phyloP scores from a whole-genome alignment of 208 protist genomes.

The Leishmania tropica region DNA sequence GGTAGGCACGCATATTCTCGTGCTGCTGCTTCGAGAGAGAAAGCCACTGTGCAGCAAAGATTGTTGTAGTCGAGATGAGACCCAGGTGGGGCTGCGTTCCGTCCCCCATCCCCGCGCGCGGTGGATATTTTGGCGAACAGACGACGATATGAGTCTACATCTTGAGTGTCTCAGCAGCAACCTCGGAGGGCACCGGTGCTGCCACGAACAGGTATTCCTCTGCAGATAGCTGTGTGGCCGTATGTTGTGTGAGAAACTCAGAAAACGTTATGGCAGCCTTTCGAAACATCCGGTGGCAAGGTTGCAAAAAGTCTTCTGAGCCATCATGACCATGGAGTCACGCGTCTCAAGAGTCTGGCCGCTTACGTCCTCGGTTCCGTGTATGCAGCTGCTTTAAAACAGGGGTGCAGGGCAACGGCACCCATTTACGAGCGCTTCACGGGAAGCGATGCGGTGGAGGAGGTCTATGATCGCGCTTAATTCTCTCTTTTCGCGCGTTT shows the following conservation, averaged over 20 bases:
- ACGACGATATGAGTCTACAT: background rate
- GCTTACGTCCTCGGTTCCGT: background rate
- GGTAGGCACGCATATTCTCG: background rate
- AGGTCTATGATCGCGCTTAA: background rate
- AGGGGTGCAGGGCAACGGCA: background rate
- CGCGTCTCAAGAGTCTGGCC: background rate
- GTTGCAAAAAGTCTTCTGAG: background rate
- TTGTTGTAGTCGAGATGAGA: too few relatives aligned
- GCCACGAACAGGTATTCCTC: background rate
- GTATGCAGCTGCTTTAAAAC: background rate
- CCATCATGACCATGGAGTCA: background rate
- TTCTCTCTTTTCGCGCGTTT: background rate
- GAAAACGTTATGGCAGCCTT: background rate
- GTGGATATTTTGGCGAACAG: background rate
- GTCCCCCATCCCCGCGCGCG: background rate
- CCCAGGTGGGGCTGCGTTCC: too few relatives aligned
- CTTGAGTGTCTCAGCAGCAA: background rate
- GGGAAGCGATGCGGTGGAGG: background rate
- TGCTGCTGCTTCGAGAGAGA: background rate
- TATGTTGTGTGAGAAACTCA: background rate
- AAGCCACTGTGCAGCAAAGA: background rate
- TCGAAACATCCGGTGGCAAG: background rate
- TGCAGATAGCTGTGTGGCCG: background rate
- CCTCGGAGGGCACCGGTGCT: background rate
- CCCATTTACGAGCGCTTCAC: background rate